Evolutionary conservation across 139 green algal species (phyloP).

Genomic region (Chlorella vulgaris): DNA sequence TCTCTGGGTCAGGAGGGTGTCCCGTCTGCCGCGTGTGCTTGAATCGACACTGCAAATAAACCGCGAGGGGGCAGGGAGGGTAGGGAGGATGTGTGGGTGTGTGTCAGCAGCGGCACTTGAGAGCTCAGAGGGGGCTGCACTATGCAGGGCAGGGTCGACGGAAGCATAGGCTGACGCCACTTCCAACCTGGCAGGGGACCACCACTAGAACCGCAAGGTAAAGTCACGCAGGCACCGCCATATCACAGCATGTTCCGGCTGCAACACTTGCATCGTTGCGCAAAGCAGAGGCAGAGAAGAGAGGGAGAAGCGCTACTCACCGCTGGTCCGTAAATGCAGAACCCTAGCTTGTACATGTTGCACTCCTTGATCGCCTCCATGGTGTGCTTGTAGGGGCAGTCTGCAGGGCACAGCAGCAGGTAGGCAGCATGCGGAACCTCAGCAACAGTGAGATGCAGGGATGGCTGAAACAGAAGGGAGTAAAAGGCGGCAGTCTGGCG

Average conservation of each 20-base stretch:
- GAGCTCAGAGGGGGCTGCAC: no score
- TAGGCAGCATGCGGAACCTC: neutral
- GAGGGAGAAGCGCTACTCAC: neutral
- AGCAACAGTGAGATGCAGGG: neutral
- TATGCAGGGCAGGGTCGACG: no score
- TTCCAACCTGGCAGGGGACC: no score
- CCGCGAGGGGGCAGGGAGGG: neutral
- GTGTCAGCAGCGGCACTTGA: neutral
- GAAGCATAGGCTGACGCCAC: no score
- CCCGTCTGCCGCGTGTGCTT: constrained; percentile 84
- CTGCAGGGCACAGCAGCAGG: constrained; percentile 23
- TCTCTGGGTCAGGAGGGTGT: constrained; percentile 68
- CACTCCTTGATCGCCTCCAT: constrained; percentile 97
- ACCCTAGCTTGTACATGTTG: constrained; percentile 98
- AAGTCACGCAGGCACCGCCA: no score
- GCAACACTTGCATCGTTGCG: no score
- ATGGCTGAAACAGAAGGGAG: no score
- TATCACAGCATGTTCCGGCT: no score
- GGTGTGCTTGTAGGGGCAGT: constrained; percentile 96
- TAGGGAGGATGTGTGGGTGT: neutral
- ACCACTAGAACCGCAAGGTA: no score
- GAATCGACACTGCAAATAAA: constrained; percentile 78
- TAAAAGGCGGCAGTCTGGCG: no score
- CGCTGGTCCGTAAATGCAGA: constrained; percentile 94
- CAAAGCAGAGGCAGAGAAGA: no score